phyloP scores from a whole-genome alignment of 129 eudicot species.

The Helianthus annuus region DNA sequence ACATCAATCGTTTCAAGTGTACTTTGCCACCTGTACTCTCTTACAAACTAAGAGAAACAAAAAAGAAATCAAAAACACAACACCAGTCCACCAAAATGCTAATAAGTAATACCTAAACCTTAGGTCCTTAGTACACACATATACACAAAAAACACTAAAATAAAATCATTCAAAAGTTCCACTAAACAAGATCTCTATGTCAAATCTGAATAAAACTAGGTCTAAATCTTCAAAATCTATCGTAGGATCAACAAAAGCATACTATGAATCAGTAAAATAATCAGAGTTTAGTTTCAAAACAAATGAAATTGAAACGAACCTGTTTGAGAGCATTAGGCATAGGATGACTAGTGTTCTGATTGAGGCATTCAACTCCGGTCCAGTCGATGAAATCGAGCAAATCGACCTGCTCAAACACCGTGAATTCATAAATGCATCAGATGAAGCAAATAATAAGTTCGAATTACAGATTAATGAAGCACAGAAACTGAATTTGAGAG shows the following conservation, averaged over 20 bases:
- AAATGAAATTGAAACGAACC: slow-evolving; percentile 33
- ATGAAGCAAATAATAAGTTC: neutral
- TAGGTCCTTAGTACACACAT: neutral
- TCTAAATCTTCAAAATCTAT: slow-evolving; percentile 1
- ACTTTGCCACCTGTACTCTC: neutral
- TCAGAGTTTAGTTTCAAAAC: neutral
- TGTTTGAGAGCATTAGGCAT: slow-evolving; percentile 81
- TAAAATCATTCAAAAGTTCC: neutral
- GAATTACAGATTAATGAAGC: neutral
- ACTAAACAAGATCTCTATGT: neutral
- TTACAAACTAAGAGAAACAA: too few species aligned
- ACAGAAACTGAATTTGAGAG: neutral
- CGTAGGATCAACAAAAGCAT: neutral
- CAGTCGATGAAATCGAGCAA: slow-evolving; percentile 82
- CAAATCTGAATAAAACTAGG: slow-evolving; percentile 2
- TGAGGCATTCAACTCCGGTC: slow-evolving; percentile 92
- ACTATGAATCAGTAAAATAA: neutral
- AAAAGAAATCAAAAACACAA: neutral
- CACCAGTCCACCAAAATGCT: slow-evolving; percentile 4
- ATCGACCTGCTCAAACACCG: slow-evolving; percentile 57
- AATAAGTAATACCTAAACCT: neutral
- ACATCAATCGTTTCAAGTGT: slow-evolving; percentile 1
- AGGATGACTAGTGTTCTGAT: slow-evolving; percentile 66
- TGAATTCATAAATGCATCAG: neutral
- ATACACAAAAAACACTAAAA: neutral